These are phyloP conservation scores for Reutealis trisperma DNA, from an alignment of 345 rosid genomes.

Conservation along the genomic window DNA sequence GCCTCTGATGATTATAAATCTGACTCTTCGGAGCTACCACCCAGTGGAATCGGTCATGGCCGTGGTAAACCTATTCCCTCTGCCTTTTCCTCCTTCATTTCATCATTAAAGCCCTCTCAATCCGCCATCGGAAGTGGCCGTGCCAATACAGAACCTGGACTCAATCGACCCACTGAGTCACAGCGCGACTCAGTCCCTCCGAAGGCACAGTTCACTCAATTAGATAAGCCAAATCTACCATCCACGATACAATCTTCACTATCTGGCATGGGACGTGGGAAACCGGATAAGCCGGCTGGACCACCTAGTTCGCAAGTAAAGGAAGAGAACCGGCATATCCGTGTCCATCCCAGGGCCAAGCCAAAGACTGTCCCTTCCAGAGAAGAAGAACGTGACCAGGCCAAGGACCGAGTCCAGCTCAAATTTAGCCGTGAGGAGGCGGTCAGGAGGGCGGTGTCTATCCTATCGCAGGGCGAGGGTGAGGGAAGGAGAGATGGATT, in stretches of 20 bases:
- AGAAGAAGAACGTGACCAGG: not conserved
- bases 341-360: conserved; percentile 3
- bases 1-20: conserved; percentile 32
- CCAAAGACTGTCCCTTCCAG: not conserved
- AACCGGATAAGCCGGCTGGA: conserved; percentile 26
- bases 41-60: conserved; percentile 58
- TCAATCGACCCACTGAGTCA: conserved; percentile 19
- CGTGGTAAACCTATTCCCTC: conserved; percentile 54
- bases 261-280: conserved; percentile 61
- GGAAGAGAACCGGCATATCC: conserved; percentile 61
- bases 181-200: conserved; percentile 24
- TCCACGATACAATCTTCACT: conserved; percentile 22
- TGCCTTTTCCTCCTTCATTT: conserved; percentile 38
- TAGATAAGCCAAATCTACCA: conserved; percentile 30
- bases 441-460: conserved; percentile 47
- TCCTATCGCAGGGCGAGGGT: conserved; percentile 38
- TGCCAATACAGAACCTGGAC: conserved; percentile 23
- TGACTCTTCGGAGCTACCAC: conserved; percentile 33
- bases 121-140: conserved; percentile 50
- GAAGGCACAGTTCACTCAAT: conserved; percentile 11
- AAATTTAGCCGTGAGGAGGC: conserved; percentile 35
- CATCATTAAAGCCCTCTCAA: conserved; percentile 33
- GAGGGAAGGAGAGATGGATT: conserved; percentile 22
- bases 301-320: conserved; percentile 19
- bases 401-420: not conserved